A percentile compares a stretch with the other conserved stretches of the same genome.
Evolutionary conservation across 2,329 filamentous ascomycete species (phyloP).

Genomic region (Xylariales sp.): DNA sequence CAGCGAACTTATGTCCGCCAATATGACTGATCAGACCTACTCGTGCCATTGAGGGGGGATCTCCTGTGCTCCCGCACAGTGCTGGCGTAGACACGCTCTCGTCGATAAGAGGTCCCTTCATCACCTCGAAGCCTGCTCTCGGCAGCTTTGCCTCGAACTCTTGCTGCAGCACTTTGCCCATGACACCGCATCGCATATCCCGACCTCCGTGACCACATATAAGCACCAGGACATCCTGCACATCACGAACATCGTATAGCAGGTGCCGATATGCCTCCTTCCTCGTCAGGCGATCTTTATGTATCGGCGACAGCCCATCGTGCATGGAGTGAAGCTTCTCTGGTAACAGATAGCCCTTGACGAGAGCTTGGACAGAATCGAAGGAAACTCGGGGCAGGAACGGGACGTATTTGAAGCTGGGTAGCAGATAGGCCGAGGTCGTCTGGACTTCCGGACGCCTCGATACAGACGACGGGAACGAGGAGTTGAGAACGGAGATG

Average conservation of each 20-base stretch:
- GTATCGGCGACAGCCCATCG: slow-evolving; percentile 52
- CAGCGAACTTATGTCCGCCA: slow-evolving; percentile 80
- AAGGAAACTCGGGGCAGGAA: slow-evolving; percentile 60
- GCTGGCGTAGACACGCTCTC: slow-evolving; percentile 25
- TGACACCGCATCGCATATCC: slow-evolving; percentile 75
- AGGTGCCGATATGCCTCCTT: slow-evolving; percentile 48
- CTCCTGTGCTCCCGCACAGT: slow-evolving; percentile 18
- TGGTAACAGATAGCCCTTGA: slow-evolving; percentile 64
- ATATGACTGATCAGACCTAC: slow-evolving; percentile 74
- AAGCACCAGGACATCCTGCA: slow-evolving; percentile 68
- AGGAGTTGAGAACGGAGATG: slow-evolving; percentile 70
- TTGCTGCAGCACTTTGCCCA: slow-evolving; percentile 66
- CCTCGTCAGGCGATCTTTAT: slow-evolving; percentile 46
- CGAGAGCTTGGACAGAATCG: slow-evolving; percentile 50
- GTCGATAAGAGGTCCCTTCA: slow-evolving; percentile 40
- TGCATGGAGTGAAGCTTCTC: slow-evolving; percentile 57
- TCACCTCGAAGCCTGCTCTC: slow-evolving; percentile 43
- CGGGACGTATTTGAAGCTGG: slow-evolving; percentile 76
- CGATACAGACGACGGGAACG: slow-evolving; percentile 58
- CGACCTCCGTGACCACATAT: slow-evolving; percentile 84
- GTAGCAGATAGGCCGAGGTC: slow-evolving; percentile 71
- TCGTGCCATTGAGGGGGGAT: slow-evolving; percentile 41
- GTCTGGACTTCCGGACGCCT: slow-evolving; percentile 42
- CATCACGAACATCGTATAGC: slow-evolving; percentile 54
- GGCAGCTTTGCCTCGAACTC: slow-evolving; percentile 64